Conservation (phyloP, 2,329 filamentous ascomycete species). For the Colletotrichum lini region DNA sequence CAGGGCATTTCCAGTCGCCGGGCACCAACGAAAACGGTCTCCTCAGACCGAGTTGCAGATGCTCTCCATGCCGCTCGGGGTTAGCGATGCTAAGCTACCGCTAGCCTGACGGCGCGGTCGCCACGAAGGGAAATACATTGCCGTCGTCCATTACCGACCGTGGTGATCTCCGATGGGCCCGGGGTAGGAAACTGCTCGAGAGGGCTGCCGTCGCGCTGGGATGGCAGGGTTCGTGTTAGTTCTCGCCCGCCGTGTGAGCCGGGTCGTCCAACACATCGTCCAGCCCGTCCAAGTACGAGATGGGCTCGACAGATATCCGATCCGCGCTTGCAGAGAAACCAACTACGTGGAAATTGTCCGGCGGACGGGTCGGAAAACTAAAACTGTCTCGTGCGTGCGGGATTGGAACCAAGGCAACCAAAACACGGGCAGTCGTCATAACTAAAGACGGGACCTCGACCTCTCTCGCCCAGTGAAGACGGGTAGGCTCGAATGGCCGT, state of each 20-base stretch:
- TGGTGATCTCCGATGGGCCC: neutral
- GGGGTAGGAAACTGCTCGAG: neutral
- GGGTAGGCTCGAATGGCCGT: neutral
- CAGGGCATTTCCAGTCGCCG: neutral
- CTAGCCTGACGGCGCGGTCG: neutral
- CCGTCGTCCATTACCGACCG: constrained; percentile 2
- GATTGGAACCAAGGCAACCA: neutral
- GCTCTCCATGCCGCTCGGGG: neutral
- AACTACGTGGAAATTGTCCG: neutral
- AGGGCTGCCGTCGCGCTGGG: neutral
- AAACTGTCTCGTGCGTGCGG: neutral
- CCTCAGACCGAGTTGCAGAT: neutral
- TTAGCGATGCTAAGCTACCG: neutral
- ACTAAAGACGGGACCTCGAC: neutral
- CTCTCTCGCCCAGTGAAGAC: neutral
- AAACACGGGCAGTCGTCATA: neutral
- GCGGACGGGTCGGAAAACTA: constrained; percentile 1
- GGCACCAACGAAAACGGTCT: neutral
- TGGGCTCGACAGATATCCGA: constrained; percentile 18
- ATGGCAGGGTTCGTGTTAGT: neutral
- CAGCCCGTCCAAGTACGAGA: constrained; percentile 5
- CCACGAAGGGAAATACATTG: neutral
- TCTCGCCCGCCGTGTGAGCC: neutral
- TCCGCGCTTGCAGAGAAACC: neutral
- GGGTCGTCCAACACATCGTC: neutral